Base-by-base conservation (phyloP, 805 yeast genomes). In the Brettanomyces sp. region DNA sequence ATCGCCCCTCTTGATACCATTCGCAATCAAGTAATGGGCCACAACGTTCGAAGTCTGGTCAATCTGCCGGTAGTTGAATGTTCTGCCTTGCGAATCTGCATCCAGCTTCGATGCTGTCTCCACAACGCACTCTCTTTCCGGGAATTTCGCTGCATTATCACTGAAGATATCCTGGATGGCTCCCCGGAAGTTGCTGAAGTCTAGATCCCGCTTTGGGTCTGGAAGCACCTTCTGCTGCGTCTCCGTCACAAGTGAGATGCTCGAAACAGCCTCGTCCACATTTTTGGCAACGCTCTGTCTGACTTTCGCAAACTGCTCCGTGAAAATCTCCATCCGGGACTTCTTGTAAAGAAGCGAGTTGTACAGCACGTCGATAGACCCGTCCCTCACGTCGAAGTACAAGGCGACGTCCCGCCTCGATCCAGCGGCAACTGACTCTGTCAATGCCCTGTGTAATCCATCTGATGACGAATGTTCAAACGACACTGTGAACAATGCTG, bases 101-200 rank as follows among this genome's bases (percentile, higher is more conserved):
- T 77, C 73, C 52, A 78, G 62, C 59, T 80, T 78, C 39, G 84
- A 79, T 51, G 83, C 84, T 24, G 99, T 91, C 67, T 93, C 99
- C 25, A 91, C 83, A 37, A 93, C 95, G 69, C 98, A 88, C 11
- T 85, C 73, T 60, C 95, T 77, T 33, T 86, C 89, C 3, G 99
- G 99, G 62, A 77, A 80, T 54, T 74, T 74, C 41, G 73, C 79
- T 12, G 99, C 96, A 60, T 93, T 95, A 47, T 74, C 79, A 65
- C 85, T 82, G 66, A 93, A 93, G 39, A 93, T 90, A 58, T 93
- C 99, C 59, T 93, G 99, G 56, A 93, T 95, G 13, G 98, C 90
- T 41, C 99, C 99, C 53, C 95, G 76, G 65, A 79, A 93, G 28
- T 84, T 85, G 38, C 81, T 72, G 97, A 97, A 93, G 65, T 89